A percentile compares a stretch with the other conserved stretches of the same genome.
Evolutionary conservation across 495 filamentous ascomycete genomes (phyloP).

Genomic region (Talaromyces liani): DNA sequence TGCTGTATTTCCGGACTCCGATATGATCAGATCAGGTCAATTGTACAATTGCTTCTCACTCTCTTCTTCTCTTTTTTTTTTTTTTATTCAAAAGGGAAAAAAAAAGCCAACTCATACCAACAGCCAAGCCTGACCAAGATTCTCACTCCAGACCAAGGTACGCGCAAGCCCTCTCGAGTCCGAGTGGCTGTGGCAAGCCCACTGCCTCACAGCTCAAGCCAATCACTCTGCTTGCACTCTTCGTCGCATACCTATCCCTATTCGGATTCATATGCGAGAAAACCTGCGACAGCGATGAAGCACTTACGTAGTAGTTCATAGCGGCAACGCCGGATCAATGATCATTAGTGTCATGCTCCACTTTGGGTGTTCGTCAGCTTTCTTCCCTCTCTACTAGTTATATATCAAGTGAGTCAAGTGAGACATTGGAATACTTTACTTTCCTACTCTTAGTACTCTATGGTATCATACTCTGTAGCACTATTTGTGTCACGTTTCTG

Average conservation of each 20-base stretch:
- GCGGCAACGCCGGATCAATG: not conserved
- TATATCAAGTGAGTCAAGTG: not conserved
- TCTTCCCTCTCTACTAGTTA: too few relatives aligned
- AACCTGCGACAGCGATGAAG: not conserved
- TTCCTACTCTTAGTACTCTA: too few relatives aligned
- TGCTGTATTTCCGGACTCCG: too few relatives aligned
- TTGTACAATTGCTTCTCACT: not conserved
- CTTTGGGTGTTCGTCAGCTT: not conserved
- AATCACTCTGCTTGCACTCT: too few relatives aligned
- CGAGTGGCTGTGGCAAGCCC: not conserved
- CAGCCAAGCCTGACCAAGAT: not conserved
- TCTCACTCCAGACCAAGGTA: not conserved
- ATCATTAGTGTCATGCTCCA: not conserved
- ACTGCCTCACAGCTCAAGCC: not conserved
- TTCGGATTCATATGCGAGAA: too few relatives aligned
- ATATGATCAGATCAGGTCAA: not conserved
- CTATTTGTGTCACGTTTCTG: too few relatives aligned
- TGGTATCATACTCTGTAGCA: too few relatives aligned
- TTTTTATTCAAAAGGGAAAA: not conserved
- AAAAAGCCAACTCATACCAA: not conserved
- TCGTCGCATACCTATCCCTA: too few relatives aligned
- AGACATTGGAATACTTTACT: not conserved
- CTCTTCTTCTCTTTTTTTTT: not conserved
- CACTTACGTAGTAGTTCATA: not conserved
- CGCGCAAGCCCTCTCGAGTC: not conserved